Evolutionary conservation across 2,329 filamentous ascomycete genomes (phyloP).

Genomic region (Pseudogymnoascus pannorum): DNA sequence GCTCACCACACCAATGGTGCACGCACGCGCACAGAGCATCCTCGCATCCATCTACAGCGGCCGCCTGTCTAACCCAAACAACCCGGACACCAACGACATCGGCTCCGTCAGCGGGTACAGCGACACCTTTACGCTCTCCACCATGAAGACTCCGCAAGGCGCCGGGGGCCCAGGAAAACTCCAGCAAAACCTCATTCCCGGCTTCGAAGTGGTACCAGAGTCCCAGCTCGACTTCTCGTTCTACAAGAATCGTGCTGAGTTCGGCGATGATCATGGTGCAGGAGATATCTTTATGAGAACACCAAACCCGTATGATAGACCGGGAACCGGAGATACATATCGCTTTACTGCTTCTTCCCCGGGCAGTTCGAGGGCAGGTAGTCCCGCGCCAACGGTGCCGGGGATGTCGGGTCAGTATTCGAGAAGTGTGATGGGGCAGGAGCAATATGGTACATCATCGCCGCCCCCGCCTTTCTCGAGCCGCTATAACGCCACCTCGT

Average conservation of each 20-base stretch:
- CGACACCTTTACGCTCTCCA: conserved; percentile 71
- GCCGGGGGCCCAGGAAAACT: conserved; percentile 27
- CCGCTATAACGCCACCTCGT: not conserved
- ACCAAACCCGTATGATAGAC: conserved; percentile 41
- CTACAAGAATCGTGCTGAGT: conserved; percentile 85
- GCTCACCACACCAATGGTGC: conserved; percentile 90
- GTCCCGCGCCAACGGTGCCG: conserved; percentile 11
- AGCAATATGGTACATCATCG: not conserved
- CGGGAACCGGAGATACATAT: conserved; percentile 19
- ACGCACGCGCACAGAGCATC: conserved; percentile 80
- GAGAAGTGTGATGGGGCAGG: not conserved
- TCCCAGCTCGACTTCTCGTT: conserved; percentile 81
- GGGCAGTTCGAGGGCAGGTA: conserved; percentile 22
- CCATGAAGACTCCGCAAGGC: conserved; percentile 47
- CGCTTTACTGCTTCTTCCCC: not conserved
- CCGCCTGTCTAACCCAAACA: conserved; percentile 61
- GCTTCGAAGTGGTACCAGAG: conserved; percentile 88
- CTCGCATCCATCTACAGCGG: conserved; percentile 82
- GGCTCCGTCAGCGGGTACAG: conserved; percentile 65
- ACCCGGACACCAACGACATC: conserved; percentile 48
- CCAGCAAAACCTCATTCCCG: conserved; percentile 41
- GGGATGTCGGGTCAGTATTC: not conserved
- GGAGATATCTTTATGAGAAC: conserved; percentile 58
- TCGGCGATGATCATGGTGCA: conserved; percentile 79
- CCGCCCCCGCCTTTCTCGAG: not conserved